Percentiles rank a stretch among this genome's conserved stretches.
phyloP scores from a whole-genome alignment of 2,329 filamentous ascomycete genomes.

The Periconia sp. region DNA sequence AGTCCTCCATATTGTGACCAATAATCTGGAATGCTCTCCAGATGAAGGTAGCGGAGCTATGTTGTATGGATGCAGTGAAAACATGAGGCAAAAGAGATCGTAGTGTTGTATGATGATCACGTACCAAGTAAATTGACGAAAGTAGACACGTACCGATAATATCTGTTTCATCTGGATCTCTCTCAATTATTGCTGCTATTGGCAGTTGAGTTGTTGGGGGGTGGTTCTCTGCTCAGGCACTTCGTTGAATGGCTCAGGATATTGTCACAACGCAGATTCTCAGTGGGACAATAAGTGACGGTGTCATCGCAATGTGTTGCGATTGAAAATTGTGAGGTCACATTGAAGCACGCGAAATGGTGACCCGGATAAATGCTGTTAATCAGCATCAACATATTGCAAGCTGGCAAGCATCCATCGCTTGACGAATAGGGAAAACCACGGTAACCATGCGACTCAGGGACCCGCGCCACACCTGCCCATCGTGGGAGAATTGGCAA shows the following conservation, averaged over 20 bases:
- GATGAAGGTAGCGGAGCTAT: neutral
- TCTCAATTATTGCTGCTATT: neutral
- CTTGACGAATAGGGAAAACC: neutral
- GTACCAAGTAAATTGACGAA: neutral
- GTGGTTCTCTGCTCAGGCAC: neutral
- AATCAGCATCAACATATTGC: neutral
- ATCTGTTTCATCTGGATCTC: neutral
- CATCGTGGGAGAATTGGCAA: too few relatives aligned
- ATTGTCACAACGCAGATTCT: neutral
- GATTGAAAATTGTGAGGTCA: neutral
- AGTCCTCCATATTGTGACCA: constrained; percentile 5
- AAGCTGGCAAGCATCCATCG: neutral
- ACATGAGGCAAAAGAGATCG: neutral
- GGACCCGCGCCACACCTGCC: too few relatives aligned
- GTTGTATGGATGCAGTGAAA: neutral
- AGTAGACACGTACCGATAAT: neutral
- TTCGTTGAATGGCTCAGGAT: neutral
- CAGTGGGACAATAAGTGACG: neutral
- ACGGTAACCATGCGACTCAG: neutral
- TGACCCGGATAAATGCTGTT: neutral
- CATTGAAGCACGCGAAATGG: neutral
- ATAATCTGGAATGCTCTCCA: constrained; percentile 1
- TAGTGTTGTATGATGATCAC: neutral
- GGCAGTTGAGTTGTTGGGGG: neutral
- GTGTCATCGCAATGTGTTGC: neutral